Conservation (phyloP, 1,139 yeast genomes). For the Spathaspora sp. region DNA sequence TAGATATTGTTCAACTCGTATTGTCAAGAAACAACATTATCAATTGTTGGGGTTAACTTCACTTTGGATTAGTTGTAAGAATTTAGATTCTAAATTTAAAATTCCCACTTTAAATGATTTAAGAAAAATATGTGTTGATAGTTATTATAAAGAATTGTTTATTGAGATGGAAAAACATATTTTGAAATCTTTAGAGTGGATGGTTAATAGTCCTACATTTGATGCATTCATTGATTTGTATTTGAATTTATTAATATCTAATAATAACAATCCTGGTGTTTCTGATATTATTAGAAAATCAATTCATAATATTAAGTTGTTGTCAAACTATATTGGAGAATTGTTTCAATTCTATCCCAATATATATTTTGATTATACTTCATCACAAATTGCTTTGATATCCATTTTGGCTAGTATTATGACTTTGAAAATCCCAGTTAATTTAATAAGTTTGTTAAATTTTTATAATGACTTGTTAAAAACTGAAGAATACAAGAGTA, state of each 20-base stretch:
- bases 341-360: constrained; percentile 62
- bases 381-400: constrained; percentile 58
- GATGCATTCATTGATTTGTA: constrained; percentile 62
- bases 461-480: constrained; percentile 22
- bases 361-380: constrained; percentile 53
- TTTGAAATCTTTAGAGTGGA: constrained; percentile 58
- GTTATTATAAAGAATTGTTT: constrained; percentile 58
- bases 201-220: constrained; percentile 55
- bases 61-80: constrained; percentile 74
- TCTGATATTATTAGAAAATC: constrained; percentile 24
- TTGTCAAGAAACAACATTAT: constrained; percentile 56
- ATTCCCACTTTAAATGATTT: constrained; percentile 59
- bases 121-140: constrained; percentile 61
- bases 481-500: constrained; percentile 15
- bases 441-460: constrained; percentile 20
- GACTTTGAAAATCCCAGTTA: constrained; percentile 30
- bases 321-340: constrained; percentile 64
- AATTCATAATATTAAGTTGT: constrained; percentile 48
- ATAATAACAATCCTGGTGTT: constrained; percentile 20
- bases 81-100: constrained; percentile 65
- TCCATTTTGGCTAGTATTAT: constrained; percentile 35
- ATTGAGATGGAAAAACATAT: constrained; percentile 70
- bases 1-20: constrained; percentile 49
- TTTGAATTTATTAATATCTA: constrained; percentile 27
- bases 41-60: constrained; percentile 70